A percentile compares a stretch with the other conserved stretches of the same genome.
Conservation (phyloP, 306 rosid genomes). For the Ormosia semicastrata region DNA sequence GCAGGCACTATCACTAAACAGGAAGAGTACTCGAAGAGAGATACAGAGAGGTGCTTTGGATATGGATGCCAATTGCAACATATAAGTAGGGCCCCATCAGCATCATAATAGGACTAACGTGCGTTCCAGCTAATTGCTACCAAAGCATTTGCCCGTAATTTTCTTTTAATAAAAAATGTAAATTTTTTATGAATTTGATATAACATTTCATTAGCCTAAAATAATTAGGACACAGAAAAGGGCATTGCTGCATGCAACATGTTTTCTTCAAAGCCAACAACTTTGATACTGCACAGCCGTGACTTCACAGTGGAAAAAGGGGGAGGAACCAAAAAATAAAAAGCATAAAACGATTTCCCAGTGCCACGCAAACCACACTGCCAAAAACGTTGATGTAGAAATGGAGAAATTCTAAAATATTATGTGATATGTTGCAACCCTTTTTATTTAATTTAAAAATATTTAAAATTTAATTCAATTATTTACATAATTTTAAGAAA, state of each 20-base stretch:
- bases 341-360: not conserved
- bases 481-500: too few relatives aligned
- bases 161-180: not conserved
- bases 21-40: not conserved
- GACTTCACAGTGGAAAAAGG: not conserved
- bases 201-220: not conserved
- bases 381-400: not conserved
- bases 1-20: not conserved
- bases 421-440: too few relatives aligned
- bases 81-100: not conserved
- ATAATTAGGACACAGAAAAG: not conserved
- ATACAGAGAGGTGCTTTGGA: not conserved
- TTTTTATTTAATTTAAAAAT: too few relatives aligned
- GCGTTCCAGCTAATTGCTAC: conserved; percentile 26
- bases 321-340: not conserved
- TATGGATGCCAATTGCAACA: not conserved
- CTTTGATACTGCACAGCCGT: not conserved
- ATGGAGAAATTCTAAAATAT: not conserved
- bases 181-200: not conserved
- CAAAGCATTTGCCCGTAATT: not conserved
- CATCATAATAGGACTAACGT: not conserved
- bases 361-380: not conserved
- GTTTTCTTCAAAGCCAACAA: not conserved
- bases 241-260: not conserved
- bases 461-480: too few relatives aligned